Conservation (phyloP, 768 basidiomycete genomes). For the Coprinopsis cinerea region DNA sequence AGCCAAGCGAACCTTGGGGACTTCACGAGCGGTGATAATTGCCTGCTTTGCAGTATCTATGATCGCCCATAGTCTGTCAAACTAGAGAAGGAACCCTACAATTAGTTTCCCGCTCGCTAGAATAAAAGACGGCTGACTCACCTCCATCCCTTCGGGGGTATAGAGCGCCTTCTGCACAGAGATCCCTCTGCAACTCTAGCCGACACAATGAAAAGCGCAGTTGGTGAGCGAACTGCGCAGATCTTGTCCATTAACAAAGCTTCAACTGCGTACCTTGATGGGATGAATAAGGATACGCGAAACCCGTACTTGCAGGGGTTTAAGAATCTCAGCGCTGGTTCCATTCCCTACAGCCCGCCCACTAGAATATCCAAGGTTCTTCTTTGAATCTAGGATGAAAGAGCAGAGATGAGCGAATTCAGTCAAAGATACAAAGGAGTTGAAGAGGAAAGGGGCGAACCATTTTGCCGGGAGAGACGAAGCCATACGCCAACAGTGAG, state of each 20-base stretch:
- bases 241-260: neutral
- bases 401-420: too few species aligned
- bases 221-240: neutral
- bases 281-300: constrained; percentile 61
- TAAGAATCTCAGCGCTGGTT: neutral
- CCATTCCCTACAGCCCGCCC: neutral
- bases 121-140: too few species aligned
- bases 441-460: neutral
- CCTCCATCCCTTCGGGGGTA: constrained; percentile 62
- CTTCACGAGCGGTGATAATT: constrained; percentile 64
- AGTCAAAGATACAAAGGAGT: neutral
- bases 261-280: constrained; percentile 23
- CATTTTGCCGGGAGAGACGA: neutral
- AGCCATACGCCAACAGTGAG: neutral
- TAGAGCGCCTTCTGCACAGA: constrained; percentile 52
- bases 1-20: constrained; percentile 41
- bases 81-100: constrained; percentile 30
- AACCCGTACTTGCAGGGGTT: constrained; percentile 29
- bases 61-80: constrained; percentile 69
- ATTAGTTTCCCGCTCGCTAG: neutral
- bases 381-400: neutral
- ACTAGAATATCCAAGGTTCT: neutral
- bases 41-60: constrained; percentile 46
- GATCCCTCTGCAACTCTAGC: constrained; percentile 69
- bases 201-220: neutral